Evolutionary conservation across 495 filamentous ascomycete genomes (phyloP).

Genomic region (Xylaria castorea): DNA sequence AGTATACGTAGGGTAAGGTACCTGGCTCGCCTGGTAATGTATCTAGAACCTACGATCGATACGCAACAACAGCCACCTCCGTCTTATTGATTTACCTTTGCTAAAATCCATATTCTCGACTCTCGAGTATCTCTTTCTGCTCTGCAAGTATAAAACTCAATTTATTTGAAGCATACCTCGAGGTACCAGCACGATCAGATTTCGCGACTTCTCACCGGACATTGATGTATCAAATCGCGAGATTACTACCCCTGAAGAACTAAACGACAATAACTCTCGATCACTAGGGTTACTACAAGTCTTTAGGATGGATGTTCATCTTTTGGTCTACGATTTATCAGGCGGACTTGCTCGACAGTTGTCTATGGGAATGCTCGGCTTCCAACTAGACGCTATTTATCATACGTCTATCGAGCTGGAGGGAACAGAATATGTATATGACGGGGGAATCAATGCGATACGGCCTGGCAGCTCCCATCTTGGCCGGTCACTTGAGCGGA

Average conservation of each 20-base stretch:
- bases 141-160: neutral
- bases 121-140: neutral
- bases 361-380: slow-evolving; percentile 63
- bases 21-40: no score
- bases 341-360: slow-evolving; percentile 63
- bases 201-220: neutral
- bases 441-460: slow-evolving; percentile 80
- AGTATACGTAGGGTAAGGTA: no score
- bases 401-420: slow-evolving; percentile 87
- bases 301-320: slow-evolving; percentile 77
- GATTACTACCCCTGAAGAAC: neutral
- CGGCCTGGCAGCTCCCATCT: slow-evolving; percentile 82
- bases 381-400: slow-evolving; percentile 87
- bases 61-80: neutral
- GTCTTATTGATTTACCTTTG: neutral
- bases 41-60: slow-evolving; percentile 9
- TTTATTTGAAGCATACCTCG: neutral
- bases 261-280: neutral
- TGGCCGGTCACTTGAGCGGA: slow-evolving; percentile 78
- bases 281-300: neutral
- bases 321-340: slow-evolving; percentile 95
- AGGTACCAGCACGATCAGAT: neutral
- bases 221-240: neutral
- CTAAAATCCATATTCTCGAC: neutral
- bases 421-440: slow-evolving; percentile 62